Percentiles rank a stretch among this genome's conserved stretches.
These are phyloP conservation scores for Asterella californica DNA, from an alignment of 225 moss, liverwort and hornwort species.

Conservation along the genomic window DNA sequence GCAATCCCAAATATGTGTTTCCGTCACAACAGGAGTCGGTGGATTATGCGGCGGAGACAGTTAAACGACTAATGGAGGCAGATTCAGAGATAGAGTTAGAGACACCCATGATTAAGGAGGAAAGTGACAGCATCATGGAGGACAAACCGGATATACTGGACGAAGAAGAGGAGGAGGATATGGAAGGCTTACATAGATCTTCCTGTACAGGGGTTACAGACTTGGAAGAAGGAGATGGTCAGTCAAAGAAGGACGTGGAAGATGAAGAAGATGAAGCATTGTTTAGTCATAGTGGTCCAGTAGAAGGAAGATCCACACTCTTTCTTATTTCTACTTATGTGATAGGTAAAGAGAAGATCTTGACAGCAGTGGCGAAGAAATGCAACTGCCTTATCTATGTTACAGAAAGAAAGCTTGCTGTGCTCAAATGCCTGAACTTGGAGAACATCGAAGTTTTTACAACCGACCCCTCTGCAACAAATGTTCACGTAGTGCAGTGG, in stretches of 20 bases:
- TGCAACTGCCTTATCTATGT: conserved; percentile 68
- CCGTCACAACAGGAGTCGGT: conserved; percentile 68
- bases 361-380: conserved; percentile 66
- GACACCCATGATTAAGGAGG: conserved; percentile 7
- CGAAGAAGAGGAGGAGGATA: conserved; percentile 28
- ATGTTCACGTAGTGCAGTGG: conserved; percentile 80
- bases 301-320: conserved; percentile 39
- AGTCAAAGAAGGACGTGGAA: conserved; percentile 5
- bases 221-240: not conserved
- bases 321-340: conserved; percentile 79
- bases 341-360: conserved; percentile 86
- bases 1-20: conserved; percentile 75
- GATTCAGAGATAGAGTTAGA: conserved; percentile 35
- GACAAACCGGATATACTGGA: conserved; percentile 15
- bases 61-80: conserved; percentile 53
- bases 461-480: conserved; percentile 64
- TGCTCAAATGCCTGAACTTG: conserved; percentile 61
- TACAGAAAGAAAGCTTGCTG: conserved; percentile 66
- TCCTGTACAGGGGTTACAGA: conserved; percentile 11
- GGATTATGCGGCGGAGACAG: conserved; percentile 63
- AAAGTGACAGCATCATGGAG: conserved; percentile 5
- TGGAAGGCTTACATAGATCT: conserved; percentile 2
- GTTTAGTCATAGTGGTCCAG: conserved; percentile 22
- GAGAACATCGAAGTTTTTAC: conserved; percentile 68
- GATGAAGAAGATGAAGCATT: conserved; percentile 25